Evolutionary conservation across 2,329 filamentous ascomycete species (phyloP), one percentile per base, ranked within the genome.

Genomic region (Trichoderma koningii): DNA sequence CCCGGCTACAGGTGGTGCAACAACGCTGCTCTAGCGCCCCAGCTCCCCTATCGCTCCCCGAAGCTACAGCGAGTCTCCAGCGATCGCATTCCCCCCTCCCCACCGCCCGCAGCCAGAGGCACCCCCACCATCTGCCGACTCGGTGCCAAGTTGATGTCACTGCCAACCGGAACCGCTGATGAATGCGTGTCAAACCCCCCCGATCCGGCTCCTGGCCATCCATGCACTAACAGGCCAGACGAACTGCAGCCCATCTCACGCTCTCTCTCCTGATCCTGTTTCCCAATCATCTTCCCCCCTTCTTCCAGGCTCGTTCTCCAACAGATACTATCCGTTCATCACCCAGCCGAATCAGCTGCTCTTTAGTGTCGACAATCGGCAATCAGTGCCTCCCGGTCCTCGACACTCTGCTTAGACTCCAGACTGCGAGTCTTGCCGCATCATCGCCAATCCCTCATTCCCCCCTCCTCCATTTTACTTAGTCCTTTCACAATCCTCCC

Each of bases 361-460:
- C 56, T 51, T 14, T 47, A 23, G 55, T 30, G 51, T 53, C 51
- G 9, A 52, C 19, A 23, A 42, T 45, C 38, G 47, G 53, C 30
- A 66, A 55, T 55, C 68, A 57, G 71, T 72, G 70, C 64, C 70
- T 63, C 57, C 63, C 66, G 59, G 44, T 48, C 64, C 63, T 61
- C 62, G 59, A 45, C 60, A 59, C 66, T 70, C 69, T 70, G 71
- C 72, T 70, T 72, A 72, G 70, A 70, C 69, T 30, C 53, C 53
- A 55, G 67, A 38, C 12, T 38, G 69, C 70, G 66, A 52, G 71
- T 70, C 42, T 63, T 26, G 55, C 34, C 34, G 45, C 66, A 62
- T 69, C 70, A 48, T 30, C 50, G 30, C 50, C 50, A 52, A 34
- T 30, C 50, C 50, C 50, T 52, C 26, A 30, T 19, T 19, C 26